A percentile compares a stretch with the other conserved stretches of the same genome.
phyloP scores from a whole-genome alignment of 495 filamentous ascomycete species.

The Penicillium cataractarum region DNA sequence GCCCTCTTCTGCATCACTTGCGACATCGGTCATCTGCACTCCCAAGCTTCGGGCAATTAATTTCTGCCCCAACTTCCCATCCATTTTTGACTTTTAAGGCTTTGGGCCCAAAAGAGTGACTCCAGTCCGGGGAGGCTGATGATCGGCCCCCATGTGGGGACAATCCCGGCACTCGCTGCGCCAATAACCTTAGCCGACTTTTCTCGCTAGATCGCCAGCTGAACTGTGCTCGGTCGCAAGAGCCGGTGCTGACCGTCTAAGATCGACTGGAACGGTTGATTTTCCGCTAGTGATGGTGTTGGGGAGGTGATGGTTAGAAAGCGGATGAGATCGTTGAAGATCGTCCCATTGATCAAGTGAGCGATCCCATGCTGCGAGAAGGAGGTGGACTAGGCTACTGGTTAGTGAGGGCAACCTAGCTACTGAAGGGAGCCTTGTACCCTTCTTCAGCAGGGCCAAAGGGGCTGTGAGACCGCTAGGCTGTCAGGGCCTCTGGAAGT shows the following conservation, averaged over 20 bases:
- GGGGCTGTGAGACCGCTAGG: background rate
- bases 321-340: background rate
- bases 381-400: background rate
- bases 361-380: background rate
- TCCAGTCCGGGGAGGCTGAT: conserved; percentile 22
- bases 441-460: background rate
- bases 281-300: background rate
- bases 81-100: background rate
- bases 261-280: background rate
- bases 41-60: background rate
- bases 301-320: background rate
- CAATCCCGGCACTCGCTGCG: conserved; percentile 7
- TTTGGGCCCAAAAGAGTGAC: background rate
- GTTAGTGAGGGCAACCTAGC: background rate
- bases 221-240: conserved; percentile 17
- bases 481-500: background rate
- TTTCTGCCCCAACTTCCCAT: background rate
- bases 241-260: background rate
- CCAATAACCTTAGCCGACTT: conserved; percentile 12
- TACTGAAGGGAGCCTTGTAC: background rate
- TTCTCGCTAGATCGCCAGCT: conserved; percentile 18
- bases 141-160: conserved; percentile 24
- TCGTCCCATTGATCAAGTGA: conserved; percentile 2
- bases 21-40: background rate
- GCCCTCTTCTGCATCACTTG: background rate